Evolutionary conservation across 1,284 basidiomycete species (phyloP), one percentile per base, ranked within the genome.

Genomic region (Veloboletus limbatus): DNA sequence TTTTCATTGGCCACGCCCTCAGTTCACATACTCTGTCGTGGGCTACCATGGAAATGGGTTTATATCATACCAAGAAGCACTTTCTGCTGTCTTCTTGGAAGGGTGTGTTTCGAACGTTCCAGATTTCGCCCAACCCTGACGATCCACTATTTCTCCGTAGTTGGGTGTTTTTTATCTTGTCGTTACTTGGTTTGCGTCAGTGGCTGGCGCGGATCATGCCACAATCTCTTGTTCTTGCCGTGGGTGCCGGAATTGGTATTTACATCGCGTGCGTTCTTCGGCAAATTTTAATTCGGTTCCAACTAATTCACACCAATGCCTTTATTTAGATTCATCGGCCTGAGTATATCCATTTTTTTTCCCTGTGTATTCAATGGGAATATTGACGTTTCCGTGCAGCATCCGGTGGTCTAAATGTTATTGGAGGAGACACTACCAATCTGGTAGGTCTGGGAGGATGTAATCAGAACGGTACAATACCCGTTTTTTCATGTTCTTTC

Each of bases 171-270:
- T 78, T 94, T 54, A 58, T 85, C 57, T 75, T 95, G 16, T 92
- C 91, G 1, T 60, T 95, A 26, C 72, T 94, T 40, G 92, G 92
- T 58, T 76, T 95, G 39, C 89, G 92, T 49, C 91, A 94, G 72
- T 94, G 90, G 92, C 77, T 95, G 20, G 88, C 86, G 11, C 82
- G 92, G 31, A 77, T 92, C 44, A 90, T 95, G 76, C 92, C 92
- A 1, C 86, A 90, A 52, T 92, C 90, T 3, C 78, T 95, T 38
- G 84, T 91, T 30, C 77, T 92, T 51, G 84, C 89, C 9, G 88
- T 92, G 4, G 90, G 90, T 47, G 82, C 87, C 25, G 91, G 92
- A 55, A 94, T 95, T 59, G 92, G 91, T 47, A 63, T 94, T 14
- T 95, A 88, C 70, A 88, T 89, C 54, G 85, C 85, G 77, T 82